phyloP scores from a whole-genome alignment of 345 rosid species.

The Citrus trifoliata region DNA sequence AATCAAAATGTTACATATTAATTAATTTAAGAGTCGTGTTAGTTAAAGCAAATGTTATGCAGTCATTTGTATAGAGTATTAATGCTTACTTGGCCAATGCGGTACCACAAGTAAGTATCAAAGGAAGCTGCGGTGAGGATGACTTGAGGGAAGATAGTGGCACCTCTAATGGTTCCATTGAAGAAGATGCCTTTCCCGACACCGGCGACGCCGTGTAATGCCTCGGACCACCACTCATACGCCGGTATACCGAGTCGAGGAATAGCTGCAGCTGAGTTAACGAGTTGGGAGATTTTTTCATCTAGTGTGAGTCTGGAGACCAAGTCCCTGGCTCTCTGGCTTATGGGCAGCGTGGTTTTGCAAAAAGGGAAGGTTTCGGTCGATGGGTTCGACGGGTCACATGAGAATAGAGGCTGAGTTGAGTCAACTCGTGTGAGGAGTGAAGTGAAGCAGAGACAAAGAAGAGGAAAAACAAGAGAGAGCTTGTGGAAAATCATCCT shows the following conservation, averaged over 20 bases:
- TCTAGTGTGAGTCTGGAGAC: slow-evolving; percentile 67
- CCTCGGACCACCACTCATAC: slow-evolving; percentile 97
- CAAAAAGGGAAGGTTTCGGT: slow-evolving; percentile 54
- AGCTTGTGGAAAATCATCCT: slow-evolving; percentile 14
- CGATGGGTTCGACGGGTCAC: slow-evolving; percentile 48
- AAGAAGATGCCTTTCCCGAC: slow-evolving; percentile 56
- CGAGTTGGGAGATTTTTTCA: slow-evolving; percentile 83
- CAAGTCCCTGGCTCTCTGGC: slow-evolving; percentile 59
- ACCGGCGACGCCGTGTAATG: slow-evolving; percentile 70
- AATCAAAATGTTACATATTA: not conserved
- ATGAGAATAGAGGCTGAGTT: slow-evolving; percentile 52
- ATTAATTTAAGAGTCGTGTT: not conserved
- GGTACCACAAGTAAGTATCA: slow-evolving; percentile 67
- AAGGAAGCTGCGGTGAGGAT: slow-evolving; percentile 82
- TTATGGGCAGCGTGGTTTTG: slow-evolving; percentile 47
- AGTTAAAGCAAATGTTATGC: not conserved
- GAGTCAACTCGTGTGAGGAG: slow-evolving; percentile 21
- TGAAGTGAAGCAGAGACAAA: not conserved
- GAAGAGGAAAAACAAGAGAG: not conserved
- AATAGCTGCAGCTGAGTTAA: slow-evolving; percentile 60
- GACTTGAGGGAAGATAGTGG: slow-evolving; percentile 92
- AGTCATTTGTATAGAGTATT: no score
- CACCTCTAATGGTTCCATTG: slow-evolving; percentile 48
- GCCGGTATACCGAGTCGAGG: slow-evolving; percentile 74
- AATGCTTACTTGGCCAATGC: slow-evolving; percentile 67